Conservation (phyloP, 2,329 filamentous ascomycete species). For the Alternaria postmessia region DNA sequence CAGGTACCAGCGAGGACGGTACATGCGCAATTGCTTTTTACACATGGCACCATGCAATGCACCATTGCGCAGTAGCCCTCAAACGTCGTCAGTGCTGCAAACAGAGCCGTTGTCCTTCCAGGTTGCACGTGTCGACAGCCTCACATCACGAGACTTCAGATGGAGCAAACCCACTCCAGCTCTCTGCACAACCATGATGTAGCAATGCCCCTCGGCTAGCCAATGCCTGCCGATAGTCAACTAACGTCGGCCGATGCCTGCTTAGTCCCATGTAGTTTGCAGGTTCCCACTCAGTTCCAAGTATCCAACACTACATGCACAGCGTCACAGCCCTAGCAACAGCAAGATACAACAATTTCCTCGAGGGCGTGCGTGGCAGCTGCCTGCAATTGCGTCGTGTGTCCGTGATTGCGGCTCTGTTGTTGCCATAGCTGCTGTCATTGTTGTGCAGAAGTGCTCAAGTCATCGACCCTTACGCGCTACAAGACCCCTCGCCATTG, state of each 20-base stretch:
- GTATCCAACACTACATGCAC: background rate
- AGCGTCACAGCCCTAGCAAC: constrained; percentile 8
- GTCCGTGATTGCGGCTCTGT: constrained; percentile 18
- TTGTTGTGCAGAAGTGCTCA: constrained; percentile 6
- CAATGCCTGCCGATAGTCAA: constrained; percentile 14
- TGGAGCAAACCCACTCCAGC: constrained; percentile 3
- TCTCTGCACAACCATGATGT: constrained; percentile 14
- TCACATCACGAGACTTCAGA: constrained; percentile 6
- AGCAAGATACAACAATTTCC: background rate
- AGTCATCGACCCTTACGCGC: constrained; percentile 6
- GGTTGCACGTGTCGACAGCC: background rate
- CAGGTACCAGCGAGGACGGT: constrained; percentile 7
- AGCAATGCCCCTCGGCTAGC: constrained; percentile 17
- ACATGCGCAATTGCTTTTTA: background rate
- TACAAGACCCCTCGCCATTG: constrained; percentile 18
- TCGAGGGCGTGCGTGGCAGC: background rate
- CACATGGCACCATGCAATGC: background rate
- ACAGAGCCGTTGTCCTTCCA: background rate
- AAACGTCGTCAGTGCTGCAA: background rate
- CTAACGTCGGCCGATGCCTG: constrained; percentile 9
- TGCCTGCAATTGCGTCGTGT: background rate
- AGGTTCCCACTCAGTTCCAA: constrained; percentile 9
- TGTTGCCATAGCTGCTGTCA: constrained; percentile 8
- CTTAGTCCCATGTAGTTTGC: constrained; percentile 14
- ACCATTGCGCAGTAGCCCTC: background rate